phyloP scores from a whole-genome alignment of 2,329 filamentous ascomycete species.

The Ophiostoma populinum region DNA sequence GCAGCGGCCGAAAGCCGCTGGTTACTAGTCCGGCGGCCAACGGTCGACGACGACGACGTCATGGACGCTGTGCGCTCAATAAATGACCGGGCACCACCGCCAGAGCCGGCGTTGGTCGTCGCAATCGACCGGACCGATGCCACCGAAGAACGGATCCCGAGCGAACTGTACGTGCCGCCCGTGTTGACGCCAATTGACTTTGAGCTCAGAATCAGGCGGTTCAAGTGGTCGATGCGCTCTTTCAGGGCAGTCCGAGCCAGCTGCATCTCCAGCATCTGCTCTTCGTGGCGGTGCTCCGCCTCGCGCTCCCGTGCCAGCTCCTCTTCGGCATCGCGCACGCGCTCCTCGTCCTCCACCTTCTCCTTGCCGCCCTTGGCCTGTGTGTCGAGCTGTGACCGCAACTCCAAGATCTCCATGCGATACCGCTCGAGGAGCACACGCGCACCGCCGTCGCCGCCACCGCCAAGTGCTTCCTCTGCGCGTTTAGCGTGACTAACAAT shows the following conservation, averaged over 20 bases:
- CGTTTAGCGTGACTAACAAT: conserved; percentile 94
- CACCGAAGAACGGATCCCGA: conserved; percentile 52
- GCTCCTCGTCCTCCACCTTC: conserved; percentile 39
- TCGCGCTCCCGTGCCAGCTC: conserved; percentile 62
- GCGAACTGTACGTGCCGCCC: conserved; percentile 51
- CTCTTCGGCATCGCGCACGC: conserved; percentile 46
- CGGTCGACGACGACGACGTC: conserved; percentile 43
- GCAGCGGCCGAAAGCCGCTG: conserved; percentile 24
- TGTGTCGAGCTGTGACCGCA: conserved; percentile 65
- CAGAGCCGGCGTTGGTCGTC: conserved; percentile 33
- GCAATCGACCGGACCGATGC: conserved; percentile 21
- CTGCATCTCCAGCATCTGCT: conserved; percentile 98
- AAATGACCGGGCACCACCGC: conserved; percentile 20
- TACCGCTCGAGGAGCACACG: conserved; percentile 83
- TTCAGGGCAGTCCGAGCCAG: conserved; percentile 88
- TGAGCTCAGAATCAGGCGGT: conserved; percentile 84
- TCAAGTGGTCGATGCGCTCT: conserved; percentile 92
- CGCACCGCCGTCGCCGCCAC: conserved; percentile 68
- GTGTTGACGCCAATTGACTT: conserved; percentile 89
- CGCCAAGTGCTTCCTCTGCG: conserved; percentile 72
- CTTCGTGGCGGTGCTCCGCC: conserved; percentile 73
- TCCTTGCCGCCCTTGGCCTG: conserved; percentile 54
- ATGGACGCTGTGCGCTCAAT: conserved; percentile 51
- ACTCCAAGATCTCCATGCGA: conserved; percentile 74
- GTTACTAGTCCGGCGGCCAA: conserved; percentile 32